Percentiles rank a stretch among this genome's conserved stretches.
Evolutionary conservation across 257 asterid genomes (phyloP).

Genomic region (Solanum ossicruentum): DNA sequence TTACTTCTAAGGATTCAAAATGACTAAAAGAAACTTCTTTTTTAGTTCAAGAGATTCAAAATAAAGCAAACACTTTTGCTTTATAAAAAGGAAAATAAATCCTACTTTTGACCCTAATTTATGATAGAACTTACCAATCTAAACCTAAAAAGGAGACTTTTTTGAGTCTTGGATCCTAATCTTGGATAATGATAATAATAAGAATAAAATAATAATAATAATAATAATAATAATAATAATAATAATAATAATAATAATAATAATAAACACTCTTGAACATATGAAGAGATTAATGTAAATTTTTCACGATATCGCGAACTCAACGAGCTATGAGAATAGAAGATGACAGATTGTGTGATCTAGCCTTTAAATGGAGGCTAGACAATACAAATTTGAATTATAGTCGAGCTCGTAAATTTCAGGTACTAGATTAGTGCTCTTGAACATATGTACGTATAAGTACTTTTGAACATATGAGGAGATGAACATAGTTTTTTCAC

Average conservation of each 20-base stretch:
- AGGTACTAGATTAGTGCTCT: too few species aligned
- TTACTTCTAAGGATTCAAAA: neutral
- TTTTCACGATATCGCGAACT: neutral
- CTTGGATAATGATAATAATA: too few species aligned
- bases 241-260: too few species aligned
- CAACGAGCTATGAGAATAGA: neutral
- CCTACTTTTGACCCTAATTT: neutral
- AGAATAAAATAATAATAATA: too few species aligned
- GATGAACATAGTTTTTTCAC: too few species aligned
- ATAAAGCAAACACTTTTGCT: neutral
- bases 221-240: too few species aligned
- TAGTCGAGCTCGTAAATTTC: too few species aligned
- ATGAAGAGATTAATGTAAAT: accelerated
- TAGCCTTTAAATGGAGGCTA: too few species aligned
- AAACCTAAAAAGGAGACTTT: neutral
- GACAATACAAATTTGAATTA: too few species aligned
- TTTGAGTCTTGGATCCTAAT: neutral
- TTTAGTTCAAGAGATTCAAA: neutral
- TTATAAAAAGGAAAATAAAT: neutral
- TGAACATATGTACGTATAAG: neutral
- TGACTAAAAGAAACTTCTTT: neutral
- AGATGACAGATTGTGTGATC: neutral
- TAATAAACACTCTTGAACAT: neutral
- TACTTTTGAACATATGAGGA: neutral
- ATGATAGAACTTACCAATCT: neutral